Evolutionary conservation across 192 early-diverging fungal species (phyloP), one percentile per base, ranked within the genome.

Genomic region (Glomus cerebriforme): DNA sequence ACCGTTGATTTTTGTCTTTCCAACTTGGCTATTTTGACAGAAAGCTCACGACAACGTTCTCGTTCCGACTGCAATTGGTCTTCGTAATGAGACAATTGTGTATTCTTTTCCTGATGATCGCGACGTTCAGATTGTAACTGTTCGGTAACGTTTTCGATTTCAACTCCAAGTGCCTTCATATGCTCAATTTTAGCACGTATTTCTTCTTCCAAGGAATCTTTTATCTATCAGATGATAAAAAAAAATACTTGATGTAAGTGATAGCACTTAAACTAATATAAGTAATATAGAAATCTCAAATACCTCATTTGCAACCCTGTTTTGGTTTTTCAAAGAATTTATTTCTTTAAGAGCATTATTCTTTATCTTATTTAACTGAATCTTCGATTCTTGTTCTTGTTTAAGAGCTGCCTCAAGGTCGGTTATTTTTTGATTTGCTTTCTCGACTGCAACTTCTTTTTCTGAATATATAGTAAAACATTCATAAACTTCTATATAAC

Each of bases 121-220:
- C 77, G 77, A 19, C 77, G 34, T 69, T 78, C 77, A 7, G 67
- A 69, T 78, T 78, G 77, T 13, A 78, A 69, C 59, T 78, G 65
- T 24, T 78, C 77, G 13, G 77, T 78, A 5, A 78, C 15, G n/a
- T 67, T 69, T 69, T 78, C 66, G 7, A 78, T 69, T 69, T 78
- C 65, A 9, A 59, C 66, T 70, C 67, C 77, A 58, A 78, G 65
- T 24, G 77, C 77, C n/a, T 78, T 78, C 24, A 78, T 59, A 13
- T 78, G 77, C 59, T 78, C 77, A 59, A 59, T 54, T 49, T 78
- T 31, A 15, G 32, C 65, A 24, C 34, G 65, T 58, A 78, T 32
- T 15, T 78, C 77, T 45, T 13, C 8, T 69, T 78, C 77, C 9
- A 78, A 13, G 9, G 64, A 31, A 7, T 78, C 77, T 59, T 69